Conservation (phyloP, 2,329 filamentous ascomycete species). For the Clarireedia homoeocarpa region DNA sequence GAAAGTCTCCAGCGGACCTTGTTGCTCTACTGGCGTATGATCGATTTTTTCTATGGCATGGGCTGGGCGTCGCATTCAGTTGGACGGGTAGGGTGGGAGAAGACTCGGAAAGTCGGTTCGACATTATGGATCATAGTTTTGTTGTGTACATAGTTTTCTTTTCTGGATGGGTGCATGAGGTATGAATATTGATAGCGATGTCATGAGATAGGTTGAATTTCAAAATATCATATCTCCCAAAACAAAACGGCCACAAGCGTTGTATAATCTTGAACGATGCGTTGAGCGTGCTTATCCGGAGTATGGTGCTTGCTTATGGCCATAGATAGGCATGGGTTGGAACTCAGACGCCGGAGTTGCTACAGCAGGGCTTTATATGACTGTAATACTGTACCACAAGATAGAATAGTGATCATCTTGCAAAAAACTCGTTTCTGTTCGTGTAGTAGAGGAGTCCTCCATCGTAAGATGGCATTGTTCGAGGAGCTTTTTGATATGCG, state of each 20-base stretch:
- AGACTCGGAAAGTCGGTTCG: slow-evolving; percentile 8
- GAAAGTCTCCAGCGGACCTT: background rate
- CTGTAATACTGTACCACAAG: too few species aligned
- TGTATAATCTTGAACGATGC: slow-evolving; percentile 18
- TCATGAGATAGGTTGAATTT: background rate
- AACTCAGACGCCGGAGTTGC: background rate
- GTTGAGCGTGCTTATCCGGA: slow-evolving; percentile 20
- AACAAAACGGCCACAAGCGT: too few species aligned
- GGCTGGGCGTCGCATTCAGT: slow-evolving; percentile 18
- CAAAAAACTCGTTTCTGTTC: too few species aligned
- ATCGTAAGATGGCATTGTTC: too few species aligned
- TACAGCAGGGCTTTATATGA: background rate
- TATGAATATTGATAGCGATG: background rate
- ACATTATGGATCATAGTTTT: slow-evolving; percentile 17
- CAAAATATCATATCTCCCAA: too few species aligned
- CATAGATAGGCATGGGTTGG: slow-evolving; percentile 6
- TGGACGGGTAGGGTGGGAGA: background rate
- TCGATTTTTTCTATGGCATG: slow-evolving; percentile 17
- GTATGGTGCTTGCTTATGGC: slow-evolving; percentile 23
- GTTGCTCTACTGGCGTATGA: slow-evolving; percentile 6
- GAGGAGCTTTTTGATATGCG: too few species aligned
- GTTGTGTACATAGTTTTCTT: slow-evolving; percentile 23
- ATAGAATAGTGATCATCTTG: too few species aligned
- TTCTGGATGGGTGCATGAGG: slow-evolving; percentile 6
- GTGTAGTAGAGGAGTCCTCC: too few species aligned